Evolutionary conservation across 108 stramenopile species (phyloP), one percentile per base, ranked within the genome.

Genomic region (Epithemia pelagica): DNA sequence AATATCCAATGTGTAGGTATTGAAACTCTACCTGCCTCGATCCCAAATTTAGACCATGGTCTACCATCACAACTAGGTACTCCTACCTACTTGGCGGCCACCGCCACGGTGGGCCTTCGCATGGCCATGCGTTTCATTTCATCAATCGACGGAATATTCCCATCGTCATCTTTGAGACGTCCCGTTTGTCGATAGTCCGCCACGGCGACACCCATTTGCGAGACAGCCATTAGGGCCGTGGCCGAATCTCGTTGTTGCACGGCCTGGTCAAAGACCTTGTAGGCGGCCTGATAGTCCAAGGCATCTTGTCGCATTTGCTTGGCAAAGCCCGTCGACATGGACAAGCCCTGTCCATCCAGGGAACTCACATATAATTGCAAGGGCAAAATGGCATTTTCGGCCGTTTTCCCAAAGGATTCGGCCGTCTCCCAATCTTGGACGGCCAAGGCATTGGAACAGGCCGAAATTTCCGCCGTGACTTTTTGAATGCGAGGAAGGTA

Each of bases 401-500:
- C 90, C 30, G 85, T 76, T 28, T 85, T 85, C 66, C 82, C 82
- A 75, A 94, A 94, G 20, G 74, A 68, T 5, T 65, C 62, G 0
- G 78, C 87, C 2, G 68, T 61, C 37, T 86, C 83, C 92, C 92
- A 94, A 55, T 90, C 81, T 18, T 60, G 76, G 10, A 64, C 62
- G 29, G 78, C 88, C 61, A 94, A 88, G 24, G 72, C 67, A 21
- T 59, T 69, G 0, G 89, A 81, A 19, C 73, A 83, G n/a, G 59
- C 69, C 1, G 85, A 79, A 46, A 94, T 89, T 46, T 81, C 83
- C 67, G 89, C 85, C 60, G 67, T 79, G 70, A 78, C 80, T 56
- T 86, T 87, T 67, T 89, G 85, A 46, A 94, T 94, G 28, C 92
- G 80, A 0, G 92, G 92, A 5, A 94, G 60, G 66, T 94, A 94